Evolutionary conservation across 2,329 filamentous ascomycete species (phyloP), one percentile per base, ranked within the genome.

Genomic region (Didymella keratinophila): DNA sequence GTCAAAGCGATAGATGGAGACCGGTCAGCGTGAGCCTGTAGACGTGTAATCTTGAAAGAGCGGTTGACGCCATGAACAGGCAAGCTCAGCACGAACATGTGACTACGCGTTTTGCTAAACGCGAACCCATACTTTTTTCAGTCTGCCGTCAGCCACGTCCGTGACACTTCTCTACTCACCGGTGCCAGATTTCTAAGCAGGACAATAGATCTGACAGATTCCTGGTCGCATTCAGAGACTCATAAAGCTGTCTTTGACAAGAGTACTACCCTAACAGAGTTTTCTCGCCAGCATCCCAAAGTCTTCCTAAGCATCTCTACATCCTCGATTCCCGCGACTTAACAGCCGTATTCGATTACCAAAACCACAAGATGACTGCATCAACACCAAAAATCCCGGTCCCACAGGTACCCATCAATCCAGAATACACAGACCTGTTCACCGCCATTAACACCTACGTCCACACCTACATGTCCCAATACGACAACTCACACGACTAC

Each of bases 401-500:
- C 12, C 74, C 73, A 8, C 47, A 61, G n/a, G 59, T 76, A 2
- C 66, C 71, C n/a, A 66, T 76, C 21, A 36, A 39, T 1, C 39
- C 60, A 3, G 49, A 62, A 21, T 52, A 71, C 23, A 58, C 58
- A 23, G 43, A 50, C 0, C 70, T 78, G 44, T 68, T 77, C 61
- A 58, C 52, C 8, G 69, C 66, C 12, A 64, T 77, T 53, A 73
- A 74, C 43, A 41, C 56, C 9, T 76, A 70, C 32, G 74, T 76
- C 3, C 48, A 75, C 53, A 56, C 63, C 8, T 78, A 77, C 61
- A 77, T 78, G 76, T 73, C 71, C n/a, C 67, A 70, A 6, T 70
- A 77, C 52, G 93, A 97, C 78, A 87, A 87, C 50, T 96, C 92
- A 2, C 93, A 97, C 80, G 92, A 96, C 80, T 96, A 91, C 81